Evolutionary conservation across 2,329 filamentous ascomycete genomes (phyloP).

Genomic region (Huntiella omanensis): DNA sequence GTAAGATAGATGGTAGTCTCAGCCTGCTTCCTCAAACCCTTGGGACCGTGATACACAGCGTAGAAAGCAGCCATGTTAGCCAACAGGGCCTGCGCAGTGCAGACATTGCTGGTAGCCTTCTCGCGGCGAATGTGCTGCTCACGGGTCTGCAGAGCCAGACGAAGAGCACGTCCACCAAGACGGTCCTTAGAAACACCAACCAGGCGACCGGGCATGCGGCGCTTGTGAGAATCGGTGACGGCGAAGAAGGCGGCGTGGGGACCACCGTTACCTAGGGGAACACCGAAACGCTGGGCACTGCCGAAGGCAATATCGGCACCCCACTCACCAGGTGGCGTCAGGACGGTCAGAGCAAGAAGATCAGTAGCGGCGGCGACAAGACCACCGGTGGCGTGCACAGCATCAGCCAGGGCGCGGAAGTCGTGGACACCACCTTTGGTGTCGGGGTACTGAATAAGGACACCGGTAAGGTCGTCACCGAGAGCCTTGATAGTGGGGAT

Average conservation of each 20-base stretch:
- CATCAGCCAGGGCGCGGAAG: conserved; percentile 53
- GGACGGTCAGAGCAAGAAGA: conserved; percentile 65
- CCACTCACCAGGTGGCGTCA: conserved; percentile 83
- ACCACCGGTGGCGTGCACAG: conserved; percentile 58
- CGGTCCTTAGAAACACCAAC: conserved; percentile 87
- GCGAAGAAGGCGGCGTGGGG: conserved; percentile 97
- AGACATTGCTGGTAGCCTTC: conserved; percentile 95
- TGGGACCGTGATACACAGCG: conserved; percentile 79
- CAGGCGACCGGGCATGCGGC: conserved; percentile 79
- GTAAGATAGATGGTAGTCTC: conserved; percentile 56
- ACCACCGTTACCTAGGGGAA: conserved; percentile 80
- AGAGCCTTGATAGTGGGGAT: conserved; percentile 50
- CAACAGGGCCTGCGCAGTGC: conserved; percentile 80
- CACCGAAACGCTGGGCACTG: conserved; percentile 76
- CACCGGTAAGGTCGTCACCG: conserved; percentile 68
- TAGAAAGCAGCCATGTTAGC: conserved; percentile 96
- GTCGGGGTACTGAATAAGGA: conserved; percentile 88
- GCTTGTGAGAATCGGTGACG: conserved; percentile 76
- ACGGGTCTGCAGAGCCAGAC: conserved; percentile 74
- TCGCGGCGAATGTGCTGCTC: conserved; percentile 94
- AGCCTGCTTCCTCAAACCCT: conserved; percentile 67
- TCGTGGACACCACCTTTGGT: conserved; percentile 65
- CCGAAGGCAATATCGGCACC: conserved; percentile 92
- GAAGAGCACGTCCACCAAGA: conserved; percentile 60
- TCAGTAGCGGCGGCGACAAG: conserved; percentile 81